phyloP scores from a whole-genome alignment of 2,329 filamentous ascomycete genomes.

The Venturia nashicola region DNA sequence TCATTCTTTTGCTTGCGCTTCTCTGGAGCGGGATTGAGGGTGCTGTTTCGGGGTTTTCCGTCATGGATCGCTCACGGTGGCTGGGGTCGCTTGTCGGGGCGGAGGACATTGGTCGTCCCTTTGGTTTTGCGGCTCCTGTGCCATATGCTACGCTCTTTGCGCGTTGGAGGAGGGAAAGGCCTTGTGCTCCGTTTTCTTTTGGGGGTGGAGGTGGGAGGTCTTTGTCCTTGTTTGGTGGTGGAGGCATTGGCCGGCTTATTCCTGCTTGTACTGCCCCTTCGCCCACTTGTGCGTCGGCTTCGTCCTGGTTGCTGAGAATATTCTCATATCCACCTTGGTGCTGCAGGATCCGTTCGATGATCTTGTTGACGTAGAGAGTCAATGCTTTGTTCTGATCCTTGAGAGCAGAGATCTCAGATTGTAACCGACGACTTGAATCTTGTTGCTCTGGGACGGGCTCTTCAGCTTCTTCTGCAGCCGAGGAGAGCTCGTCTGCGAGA shows the following conservation, averaged over 20 bases:
- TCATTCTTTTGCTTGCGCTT: conserved; percentile 36
- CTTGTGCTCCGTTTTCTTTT: conserved; percentile 25
- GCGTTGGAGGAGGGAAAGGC: conserved; percentile 38
- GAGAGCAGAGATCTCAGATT: conserved; percentile 64
- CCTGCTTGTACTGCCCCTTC: conserved; percentile 17
- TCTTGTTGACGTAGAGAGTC: conserved; percentile 97
- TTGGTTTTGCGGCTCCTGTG: conserved; percentile 21
- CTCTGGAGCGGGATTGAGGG: conserved; percentile 61
- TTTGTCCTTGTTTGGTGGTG: conserved; percentile 53
- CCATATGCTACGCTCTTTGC: conserved; percentile 43
- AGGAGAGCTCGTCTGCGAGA: conserved; percentile 14
- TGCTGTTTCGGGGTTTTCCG: conserved; percentile 57
- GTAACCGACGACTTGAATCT: conserved; percentile 44
- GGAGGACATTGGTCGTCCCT: conserved; percentile 19
- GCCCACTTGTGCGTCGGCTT: conserved; percentile 23
- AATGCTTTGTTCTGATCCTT: conserved; percentile 96
- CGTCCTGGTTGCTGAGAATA: conserved; percentile 71
- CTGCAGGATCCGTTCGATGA: conserved; percentile 87
- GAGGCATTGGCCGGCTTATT: conserved; percentile 9
- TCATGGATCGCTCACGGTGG: conserved; percentile 16
- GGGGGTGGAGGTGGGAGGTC: conserved; percentile 62
- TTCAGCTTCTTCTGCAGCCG: conserved; percentile 47
- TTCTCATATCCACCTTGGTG: conserved; percentile 84
- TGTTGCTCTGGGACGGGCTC: conserved; percentile 32
- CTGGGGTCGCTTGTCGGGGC: conserved; percentile 14